These are phyloP conservation scores for Trypanosoma boissoni DNA, from an alignment of 208 protist genomes.

Conservation along the genomic window DNA sequence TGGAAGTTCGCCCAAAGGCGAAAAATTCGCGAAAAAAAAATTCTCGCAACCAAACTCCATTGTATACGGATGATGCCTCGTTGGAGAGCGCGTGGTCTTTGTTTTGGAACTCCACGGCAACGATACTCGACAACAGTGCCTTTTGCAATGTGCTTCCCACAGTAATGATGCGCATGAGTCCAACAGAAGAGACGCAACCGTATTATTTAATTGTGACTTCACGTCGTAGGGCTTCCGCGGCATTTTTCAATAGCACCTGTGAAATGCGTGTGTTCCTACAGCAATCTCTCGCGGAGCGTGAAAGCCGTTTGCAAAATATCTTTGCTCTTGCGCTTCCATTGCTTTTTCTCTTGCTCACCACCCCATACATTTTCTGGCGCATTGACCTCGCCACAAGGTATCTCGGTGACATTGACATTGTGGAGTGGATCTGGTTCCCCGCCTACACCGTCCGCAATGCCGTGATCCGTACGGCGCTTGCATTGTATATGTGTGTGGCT, in stretches of 20 bases:
- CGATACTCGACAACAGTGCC: slow-evolving; percentile 56
- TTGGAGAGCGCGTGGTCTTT: slow-evolving; percentile 19
- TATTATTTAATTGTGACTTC: slow-evolving; percentile 44
- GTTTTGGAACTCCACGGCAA: slow-evolving; percentile 54
- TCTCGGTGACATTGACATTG: slow-evolving; percentile 45
- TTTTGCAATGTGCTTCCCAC: slow-evolving; percentile 60
- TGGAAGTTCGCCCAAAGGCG: slow-evolving; percentile 35
- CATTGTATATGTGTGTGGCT: slow-evolving; percentile 1
- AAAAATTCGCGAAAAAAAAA: too few species aligned
- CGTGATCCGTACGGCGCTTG: slow-evolving; percentile 17
- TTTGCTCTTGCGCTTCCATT: slow-evolving; percentile 55
- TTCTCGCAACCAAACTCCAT: too few species aligned
- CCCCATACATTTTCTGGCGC: slow-evolving; percentile 42
- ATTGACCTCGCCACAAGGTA: slow-evolving; percentile 41
- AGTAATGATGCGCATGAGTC: slow-evolving; percentile 44
- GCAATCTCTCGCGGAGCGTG: slow-evolving; percentile 22
- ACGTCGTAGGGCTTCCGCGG: not conserved
- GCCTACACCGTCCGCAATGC: slow-evolving; percentile 33
- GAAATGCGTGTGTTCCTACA: slow-evolving; percentile 39
- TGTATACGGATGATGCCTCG: too few species aligned
- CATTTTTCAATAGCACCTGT: slow-evolving; percentile 20
- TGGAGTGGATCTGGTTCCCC: slow-evolving; percentile 52
- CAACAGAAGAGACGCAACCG: slow-evolving; percentile 9
- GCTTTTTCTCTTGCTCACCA: slow-evolving; percentile 46
- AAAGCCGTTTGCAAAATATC: slow-evolving; percentile 27